Base-by-base conservation (phyloP, 2,329 filamentous ascomycete genomes). In the Aschersonia sp. region DNA sequence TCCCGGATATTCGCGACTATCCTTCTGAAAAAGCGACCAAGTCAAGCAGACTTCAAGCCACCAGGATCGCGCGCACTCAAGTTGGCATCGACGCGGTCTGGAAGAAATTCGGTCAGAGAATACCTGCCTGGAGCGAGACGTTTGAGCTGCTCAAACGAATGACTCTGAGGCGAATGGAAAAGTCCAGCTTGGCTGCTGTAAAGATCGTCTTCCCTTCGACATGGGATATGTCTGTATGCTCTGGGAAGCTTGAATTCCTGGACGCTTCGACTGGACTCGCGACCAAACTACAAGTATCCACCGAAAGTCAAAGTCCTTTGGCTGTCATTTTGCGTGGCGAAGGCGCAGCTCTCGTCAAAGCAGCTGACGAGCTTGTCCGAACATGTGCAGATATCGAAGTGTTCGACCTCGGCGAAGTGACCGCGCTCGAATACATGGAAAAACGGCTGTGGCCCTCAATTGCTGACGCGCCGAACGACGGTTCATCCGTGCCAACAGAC, bases 111-210 rank as follows among this genome's bases (percentile, higher is more conserved):
- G 48, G 53, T 1, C 55, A 53, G 38, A 55, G 52, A 12, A 54
- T 61, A 38, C 58, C 63, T 1, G 59, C 67, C 50, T 75, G 70
- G 70, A 62, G 59, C 10, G 52, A 57, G 5, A 64, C 66, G 9
- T 61, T 74, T 41, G 51, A 56, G 6, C 51, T 63, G 4, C 60
- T 75, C 50, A 61, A 60, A 51, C 54, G 55, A 10, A 61, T 56
- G 52, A 72, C 68, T 10, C 58, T 59, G 7, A 57, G 57, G 47
- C 56, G 55, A 50, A 58, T 54, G 32, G 58, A 58, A n/a, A 56
- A 55, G 46, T 53, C 57, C 12, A 58, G 57, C 43, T 63, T 66
- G 58, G 60, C 62, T 28, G 64, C 65, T 9, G 56, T 67, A 46
- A 57, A 62, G 32, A 58, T 68, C 10, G 54, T 66, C 28, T 51